Percentiles rank a stretch among this genome's conserved stretches.
phyloP scores from a whole-genome alignment of 2,329 filamentous ascomycete genomes.

The Microsporum ferrugineum region DNA sequence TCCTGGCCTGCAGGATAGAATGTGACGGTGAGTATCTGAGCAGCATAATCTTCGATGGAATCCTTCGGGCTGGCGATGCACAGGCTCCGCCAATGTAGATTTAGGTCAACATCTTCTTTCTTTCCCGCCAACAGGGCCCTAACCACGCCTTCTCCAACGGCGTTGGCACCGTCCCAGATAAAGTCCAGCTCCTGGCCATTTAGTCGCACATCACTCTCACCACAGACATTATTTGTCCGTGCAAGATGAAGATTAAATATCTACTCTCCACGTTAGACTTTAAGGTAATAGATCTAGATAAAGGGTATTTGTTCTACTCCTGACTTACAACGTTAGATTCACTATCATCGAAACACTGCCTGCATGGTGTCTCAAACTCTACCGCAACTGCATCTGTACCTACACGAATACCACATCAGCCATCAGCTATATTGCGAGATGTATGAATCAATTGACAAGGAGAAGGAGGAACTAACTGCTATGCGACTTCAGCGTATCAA shows the following conservation, averaged over 20 bases:
- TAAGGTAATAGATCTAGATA: background rate
- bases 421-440: background rate
- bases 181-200: slow-evolving; percentile 21
- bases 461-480: slow-evolving; percentile 7
- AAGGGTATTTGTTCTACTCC: background rate
- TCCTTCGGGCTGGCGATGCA: slow-evolving; percentile 19
- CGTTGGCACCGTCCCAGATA: slow-evolving; percentile 17
- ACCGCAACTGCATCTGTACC: slow-evolving; percentile 16
- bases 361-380: slow-evolving; percentile 18
- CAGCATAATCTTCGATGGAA: slow-evolving; percentile 14
- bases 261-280: slow-evolving; percentile 12
- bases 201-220: slow-evolving; percentile 18
- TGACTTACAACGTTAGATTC: slow-evolving; percentile 14
- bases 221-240: slow-evolving; percentile 20
- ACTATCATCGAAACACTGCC: slow-evolving; percentile 13
- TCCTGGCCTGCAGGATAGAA: slow-evolving; percentile 16
- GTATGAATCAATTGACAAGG: background rate
- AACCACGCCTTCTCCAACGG: slow-evolving; percentile 19
- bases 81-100: slow-evolving; percentile 20
- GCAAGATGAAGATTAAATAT: slow-evolving; percentile 21
- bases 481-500: background rate
- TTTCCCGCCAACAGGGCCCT: slow-evolving; percentile 15
- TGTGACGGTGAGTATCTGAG: slow-evolving; percentile 22
- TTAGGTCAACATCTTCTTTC: slow-evolving; percentile 12
- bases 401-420: slow-evolving; percentile 6